Evolutionary conservation across 164 flowering plant species (phyloP), one percentile per base, ranked within the genome.

Genomic region (Aristolochia californica): DNA sequence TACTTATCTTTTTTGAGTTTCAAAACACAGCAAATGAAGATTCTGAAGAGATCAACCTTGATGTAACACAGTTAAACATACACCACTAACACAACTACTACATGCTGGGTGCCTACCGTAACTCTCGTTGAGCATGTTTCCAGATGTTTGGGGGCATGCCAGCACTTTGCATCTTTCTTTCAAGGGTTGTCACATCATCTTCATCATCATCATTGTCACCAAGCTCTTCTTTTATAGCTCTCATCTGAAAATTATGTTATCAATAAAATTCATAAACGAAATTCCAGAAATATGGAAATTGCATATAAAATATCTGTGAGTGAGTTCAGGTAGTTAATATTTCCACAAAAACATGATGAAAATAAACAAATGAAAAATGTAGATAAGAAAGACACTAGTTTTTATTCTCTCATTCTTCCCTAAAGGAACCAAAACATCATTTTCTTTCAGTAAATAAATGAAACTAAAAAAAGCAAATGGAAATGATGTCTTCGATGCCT

Each of bases 191-290:
- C 58, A 86, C 62, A 72, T 90, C 99, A 80, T 94, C 99, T 67
- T 94, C 99, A 64, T 94, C 99, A 55, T 94, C 99, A 68, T 88
- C 97, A 83, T 87, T 89, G 73, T 94, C 99, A 28, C 99, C 99
- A 61, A 94, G 97, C 81, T 94, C 99, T 78, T 94, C 99, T 66
- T 94, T 90, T 66, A 94, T 94, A 48, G 99, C 99, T 67, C 96
- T 84, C 99, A 94, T 94, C 99, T 94, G 70, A 26, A 71, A 61
- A 3, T 5, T 34, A 34, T 34, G 10, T 7, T 34, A 5, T 34
- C 10, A 34, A 5, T 34, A 34, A 34, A 8, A 34, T 34, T 28
- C 7, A 34, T 8, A 34, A 1, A 34, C 11, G 10, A 34, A 34
- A 34, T 34, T 34, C 40, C 10, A 34, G 7, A 5, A 5, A 9